Evolutionary conservation across 768 basidiomycete species (phyloP).

Genomic region (Hebeloma cylindrosporum): DNA sequence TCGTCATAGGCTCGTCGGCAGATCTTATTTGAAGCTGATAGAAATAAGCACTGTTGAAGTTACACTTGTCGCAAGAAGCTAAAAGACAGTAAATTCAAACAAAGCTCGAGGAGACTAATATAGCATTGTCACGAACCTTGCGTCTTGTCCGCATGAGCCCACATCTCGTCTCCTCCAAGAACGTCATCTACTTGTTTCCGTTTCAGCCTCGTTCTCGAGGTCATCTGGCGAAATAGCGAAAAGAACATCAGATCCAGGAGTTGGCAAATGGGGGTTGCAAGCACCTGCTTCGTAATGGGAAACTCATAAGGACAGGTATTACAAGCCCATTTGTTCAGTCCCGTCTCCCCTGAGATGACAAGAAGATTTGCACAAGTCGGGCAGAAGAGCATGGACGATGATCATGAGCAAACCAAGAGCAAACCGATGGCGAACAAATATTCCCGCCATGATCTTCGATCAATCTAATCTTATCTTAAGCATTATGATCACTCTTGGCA

Average conservation of each 20-base stretch:
- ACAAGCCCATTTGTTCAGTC: constrained; percentile 91
- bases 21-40: constrained; percentile 96
- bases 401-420: too few relatives aligned
- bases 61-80: constrained; percentile 78
- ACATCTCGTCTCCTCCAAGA: constrained; percentile 88
- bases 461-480: constrained; percentile 15
- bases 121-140: constrained; percentile 47
- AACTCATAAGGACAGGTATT: constrained; percentile 96
- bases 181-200: constrained; percentile 97
- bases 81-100: background rate
- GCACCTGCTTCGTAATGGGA: constrained; percentile 81
- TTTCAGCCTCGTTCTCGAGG: constrained; percentile 79
- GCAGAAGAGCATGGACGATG: constrained; percentile 90
- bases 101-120: background rate
- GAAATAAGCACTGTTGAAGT: constrained; percentile 84
- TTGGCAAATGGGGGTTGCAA: constrained; percentile 9
- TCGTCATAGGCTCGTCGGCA: constrained; percentile 90
- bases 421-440: constrained; percentile 1
- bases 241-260: background rate
- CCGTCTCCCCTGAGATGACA: constrained; percentile 71
- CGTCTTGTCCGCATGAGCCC: constrained; percentile 91
- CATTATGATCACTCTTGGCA: too few relatives aligned
- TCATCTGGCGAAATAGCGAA: constrained; percentile 63
- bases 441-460: constrained; percentile 2
- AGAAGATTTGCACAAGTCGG: constrained; percentile 92